These are phyloP conservation scores for Fusarium tricinctum DNA, from an alignment of 2,329 filamentous ascomycete genomes.

Conservation along the genomic window DNA sequence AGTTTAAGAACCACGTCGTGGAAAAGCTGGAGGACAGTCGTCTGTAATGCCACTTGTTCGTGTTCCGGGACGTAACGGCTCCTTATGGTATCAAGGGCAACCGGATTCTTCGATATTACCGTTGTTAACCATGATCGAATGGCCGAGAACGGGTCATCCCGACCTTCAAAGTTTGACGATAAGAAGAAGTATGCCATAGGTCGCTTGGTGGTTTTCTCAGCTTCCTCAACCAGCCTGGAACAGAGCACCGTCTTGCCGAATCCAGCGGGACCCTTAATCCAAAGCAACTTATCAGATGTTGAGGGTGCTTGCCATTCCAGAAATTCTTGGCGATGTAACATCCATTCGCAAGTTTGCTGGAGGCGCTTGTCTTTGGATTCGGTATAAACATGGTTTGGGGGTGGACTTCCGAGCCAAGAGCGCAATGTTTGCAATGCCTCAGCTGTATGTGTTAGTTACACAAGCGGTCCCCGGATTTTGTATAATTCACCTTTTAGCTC, in stretches of 20 bases:
- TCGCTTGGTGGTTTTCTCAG: background rate
- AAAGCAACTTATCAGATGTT: slow-evolving; percentile 40
- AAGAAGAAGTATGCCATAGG: slow-evolving; percentile 52
- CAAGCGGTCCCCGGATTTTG: fast-evolving
- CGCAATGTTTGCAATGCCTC: background rate
- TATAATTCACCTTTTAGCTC: too few relatives aligned
- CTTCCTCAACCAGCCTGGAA: slow-evolving; percentile 48
- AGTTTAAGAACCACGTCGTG: too few relatives aligned
- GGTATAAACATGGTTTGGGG: background rate
- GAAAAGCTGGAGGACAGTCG: too few relatives aligned
- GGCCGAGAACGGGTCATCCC: slow-evolving; percentile 46
- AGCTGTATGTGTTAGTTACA: background rate
- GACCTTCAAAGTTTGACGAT: slow-evolving; percentile 44
- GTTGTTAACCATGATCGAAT: slow-evolving; percentile 36
- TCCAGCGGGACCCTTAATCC: slow-evolving; percentile 51
- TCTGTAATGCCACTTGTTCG: background rate
- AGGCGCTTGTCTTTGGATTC: background rate
- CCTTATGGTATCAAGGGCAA: slow-evolving; percentile 29
- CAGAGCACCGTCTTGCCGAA: slow-evolving; percentile 55
- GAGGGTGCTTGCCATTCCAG: background rate
- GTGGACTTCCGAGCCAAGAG: fast-evolving
- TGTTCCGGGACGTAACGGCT: fast-evolving
- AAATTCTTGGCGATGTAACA: background rate
- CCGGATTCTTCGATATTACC: slow-evolving; percentile 16
- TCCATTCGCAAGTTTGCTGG: background rate